phyloP scores from a whole-genome alignment of 2,329 filamentous ascomycete genomes.

The Botrytis fabae region DNA sequence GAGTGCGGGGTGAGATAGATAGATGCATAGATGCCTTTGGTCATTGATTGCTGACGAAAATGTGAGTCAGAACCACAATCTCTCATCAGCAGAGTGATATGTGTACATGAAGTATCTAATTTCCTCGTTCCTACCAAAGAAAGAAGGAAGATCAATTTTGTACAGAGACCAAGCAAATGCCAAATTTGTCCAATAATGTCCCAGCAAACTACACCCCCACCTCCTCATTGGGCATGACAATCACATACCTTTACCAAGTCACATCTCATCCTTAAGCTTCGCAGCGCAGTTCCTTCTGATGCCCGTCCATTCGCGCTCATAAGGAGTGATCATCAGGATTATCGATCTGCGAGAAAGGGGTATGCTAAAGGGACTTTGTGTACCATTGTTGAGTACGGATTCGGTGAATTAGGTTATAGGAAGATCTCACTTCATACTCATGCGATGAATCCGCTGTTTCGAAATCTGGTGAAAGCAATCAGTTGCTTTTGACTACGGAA shows the following conservation, averaged over 20 bases:
- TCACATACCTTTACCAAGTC: conserved; percentile 22
- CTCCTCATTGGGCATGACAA: conserved; percentile 19
- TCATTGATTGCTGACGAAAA: neutral
- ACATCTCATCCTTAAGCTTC: conserved; percentile 25
- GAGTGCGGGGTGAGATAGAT: neutral
- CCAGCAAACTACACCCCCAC: neutral
- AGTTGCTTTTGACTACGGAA: neutral
- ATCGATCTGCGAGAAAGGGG: conserved; percentile 30
- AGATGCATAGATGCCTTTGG: neutral
- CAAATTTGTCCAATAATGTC: neutral
- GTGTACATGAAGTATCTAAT: neutral
- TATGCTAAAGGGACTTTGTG: conserved; percentile 33
- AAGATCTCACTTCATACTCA: conserved; percentile 33
- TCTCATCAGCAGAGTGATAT: neutral
- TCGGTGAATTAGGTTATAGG: conserved; percentile 27
- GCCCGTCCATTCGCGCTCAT: conserved; percentile 13
- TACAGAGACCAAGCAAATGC: neutral
- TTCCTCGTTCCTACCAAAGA: no score
- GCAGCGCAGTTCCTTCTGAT: conserved; percentile 17
- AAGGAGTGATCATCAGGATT: conserved; percentile 30
- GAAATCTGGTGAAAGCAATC: conserved; percentile 23
- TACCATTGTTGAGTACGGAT: conserved; percentile 32
- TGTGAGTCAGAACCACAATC: neutral
- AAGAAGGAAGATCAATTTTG: neutral
- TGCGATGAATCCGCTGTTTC: conserved; percentile 19